Percentiles rank a stretch among this genome's conserved stretches.
phyloP scores from a whole-genome alignment of 179 eudicot genomes.

The Camellia oleifera region DNA sequence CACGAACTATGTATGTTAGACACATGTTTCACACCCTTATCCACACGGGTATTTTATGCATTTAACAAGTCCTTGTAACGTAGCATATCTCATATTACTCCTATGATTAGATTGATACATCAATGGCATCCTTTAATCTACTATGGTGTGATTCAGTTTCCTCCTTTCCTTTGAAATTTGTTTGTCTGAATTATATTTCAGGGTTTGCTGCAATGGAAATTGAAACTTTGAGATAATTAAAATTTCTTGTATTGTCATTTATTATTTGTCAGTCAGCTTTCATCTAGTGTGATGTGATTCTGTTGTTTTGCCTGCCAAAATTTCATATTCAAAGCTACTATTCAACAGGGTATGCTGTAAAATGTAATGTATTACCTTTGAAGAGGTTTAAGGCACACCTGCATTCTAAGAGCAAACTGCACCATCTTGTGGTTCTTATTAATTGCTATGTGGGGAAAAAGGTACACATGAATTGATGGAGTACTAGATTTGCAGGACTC shows the following conservation, averaged over 20 bases:
- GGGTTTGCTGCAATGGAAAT: not conserved
- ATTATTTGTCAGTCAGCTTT: not conserved
- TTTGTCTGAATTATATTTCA: not conserved
- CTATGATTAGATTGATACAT: not conserved
- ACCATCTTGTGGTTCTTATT: not conserved
- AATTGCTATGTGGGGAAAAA: not conserved
- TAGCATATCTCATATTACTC: too few species aligned
- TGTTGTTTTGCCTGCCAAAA: not conserved
- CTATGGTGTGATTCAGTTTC: not conserved
- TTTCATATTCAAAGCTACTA: not conserved
- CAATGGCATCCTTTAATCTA: not conserved
- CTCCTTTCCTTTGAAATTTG: not conserved
- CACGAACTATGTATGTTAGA: too few species aligned
- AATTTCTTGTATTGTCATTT: not conserved
- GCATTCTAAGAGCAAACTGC: not conserved
- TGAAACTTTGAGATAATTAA: not conserved
- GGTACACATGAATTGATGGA: not conserved
- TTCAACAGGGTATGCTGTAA: not conserved
- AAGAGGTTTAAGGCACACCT: not conserved
- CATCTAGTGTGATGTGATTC: not conserved
- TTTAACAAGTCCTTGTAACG: too few species aligned
- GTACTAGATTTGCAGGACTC: not conserved
- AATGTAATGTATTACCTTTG: not conserved
- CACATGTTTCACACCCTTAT: too few species aligned
- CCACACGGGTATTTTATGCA: too few species aligned